Conservation (phyloP, 169 alveolate genomes). For the Miamiensis avidus region DNA sequence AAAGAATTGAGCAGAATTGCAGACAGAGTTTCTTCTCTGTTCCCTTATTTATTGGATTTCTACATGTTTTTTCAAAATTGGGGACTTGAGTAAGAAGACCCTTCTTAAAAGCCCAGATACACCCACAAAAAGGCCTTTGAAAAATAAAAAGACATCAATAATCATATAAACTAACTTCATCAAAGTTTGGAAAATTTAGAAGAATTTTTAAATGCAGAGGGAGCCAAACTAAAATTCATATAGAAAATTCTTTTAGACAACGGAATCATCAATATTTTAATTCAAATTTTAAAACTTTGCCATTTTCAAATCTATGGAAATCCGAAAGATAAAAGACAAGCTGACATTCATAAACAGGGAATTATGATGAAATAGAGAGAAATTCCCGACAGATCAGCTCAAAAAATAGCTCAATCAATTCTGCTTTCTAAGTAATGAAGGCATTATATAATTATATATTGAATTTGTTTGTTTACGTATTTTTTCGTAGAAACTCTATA, state of each 20-base stretch:
- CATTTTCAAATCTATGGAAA: conserved; percentile 34
- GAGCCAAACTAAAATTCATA: conserved; percentile 6
- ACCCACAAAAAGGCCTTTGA: conserved; percentile 29
- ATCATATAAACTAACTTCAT: conserved; percentile 17
- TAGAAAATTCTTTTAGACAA: conserved; percentile 24
- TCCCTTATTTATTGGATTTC: conserved; percentile 37
- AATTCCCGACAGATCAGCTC: conserved; percentile 35
- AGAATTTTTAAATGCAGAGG: conserved; percentile 25
- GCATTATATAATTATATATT: background rate
- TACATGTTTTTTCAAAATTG: conserved; percentile 39
- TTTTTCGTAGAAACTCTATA: background rate
- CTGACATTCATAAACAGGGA: background rate
- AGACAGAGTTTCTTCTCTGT: conserved; percentile 20
- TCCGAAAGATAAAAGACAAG: background rate
- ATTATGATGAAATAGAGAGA: too few species aligned
- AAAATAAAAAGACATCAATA: conserved; percentile 25
- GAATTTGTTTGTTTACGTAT: background rate
- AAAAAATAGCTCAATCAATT: conserved; percentile 39
- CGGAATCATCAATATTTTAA: conserved; percentile 32
- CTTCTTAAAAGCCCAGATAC: conserved; percentile 1
- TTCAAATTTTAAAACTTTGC: conserved; percentile 21
- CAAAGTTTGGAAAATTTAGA: conserved; percentile 33
- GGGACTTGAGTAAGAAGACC: conserved; percentile 21
- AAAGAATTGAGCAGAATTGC: background rate
- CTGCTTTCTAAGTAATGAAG: background rate